A percentile compares a stretch with the other conserved stretches of the same genome.
Conservation (phyloP, 2,329 filamentous ascomycete species). For the Aspergillus japonicus region DNA sequence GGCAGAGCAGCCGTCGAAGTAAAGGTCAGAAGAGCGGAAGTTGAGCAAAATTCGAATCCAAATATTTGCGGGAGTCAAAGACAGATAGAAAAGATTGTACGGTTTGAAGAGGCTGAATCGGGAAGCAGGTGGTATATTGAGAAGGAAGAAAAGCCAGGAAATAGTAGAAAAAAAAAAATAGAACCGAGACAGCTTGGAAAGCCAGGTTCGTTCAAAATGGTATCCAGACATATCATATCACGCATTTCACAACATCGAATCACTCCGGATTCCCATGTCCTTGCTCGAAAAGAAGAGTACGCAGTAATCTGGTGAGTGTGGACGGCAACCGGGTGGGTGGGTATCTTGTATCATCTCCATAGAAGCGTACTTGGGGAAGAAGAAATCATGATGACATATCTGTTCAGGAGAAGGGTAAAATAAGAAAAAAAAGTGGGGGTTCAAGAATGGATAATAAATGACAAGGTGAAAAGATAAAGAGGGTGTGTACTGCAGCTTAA, state of each 20-base stretch:
- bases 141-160: background rate
- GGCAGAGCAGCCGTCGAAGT: no score
- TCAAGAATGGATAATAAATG: background rate
- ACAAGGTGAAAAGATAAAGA: background rate
- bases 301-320: background rate
- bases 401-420: background rate
- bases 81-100: no score
- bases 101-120: no score
- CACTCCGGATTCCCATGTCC: background rate
- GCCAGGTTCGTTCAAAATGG: no score
- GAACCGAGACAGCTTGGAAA: background rate
- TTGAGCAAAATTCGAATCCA: no score
- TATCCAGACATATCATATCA: background rate
- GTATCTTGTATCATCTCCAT: background rate
- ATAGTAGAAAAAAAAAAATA: background rate
- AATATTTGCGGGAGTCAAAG: no score
- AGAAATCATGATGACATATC: background rate
- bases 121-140: background rate
- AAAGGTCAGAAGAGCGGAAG: no score
- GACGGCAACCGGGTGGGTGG: background rate
- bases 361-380: background rate
- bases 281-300: background rate
- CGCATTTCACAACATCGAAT: background rate
- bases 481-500: background rate
- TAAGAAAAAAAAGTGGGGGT: background rate